Base-by-base conservation (phyloP, 2,329 filamentous ascomycete genomes). In the Aureobasidium sp. region DNA sequence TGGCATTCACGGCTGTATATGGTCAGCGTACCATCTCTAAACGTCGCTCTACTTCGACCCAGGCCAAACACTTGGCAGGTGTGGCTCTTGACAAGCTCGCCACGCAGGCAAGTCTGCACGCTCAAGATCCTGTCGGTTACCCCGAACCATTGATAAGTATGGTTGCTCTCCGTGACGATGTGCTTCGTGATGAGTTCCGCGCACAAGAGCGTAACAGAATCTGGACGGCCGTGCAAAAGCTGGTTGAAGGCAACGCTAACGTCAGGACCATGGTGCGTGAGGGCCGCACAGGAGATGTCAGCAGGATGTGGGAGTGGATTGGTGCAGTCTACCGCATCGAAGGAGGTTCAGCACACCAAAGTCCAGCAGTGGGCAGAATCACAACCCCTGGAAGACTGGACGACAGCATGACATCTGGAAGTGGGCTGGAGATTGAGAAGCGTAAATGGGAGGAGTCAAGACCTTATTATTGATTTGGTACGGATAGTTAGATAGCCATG, bases 201-300 rank as follows among this genome's bases (percentile, higher is more conserved):
- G 80, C 92, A 21, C 79, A 81, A 9, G 84, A 91, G 67, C 82
- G 94, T 38, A 88, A 94, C 69, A 83, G 84, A 60, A 78, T 99
- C 54, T 99, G 95, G 94, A 81, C 85, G 64, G 84, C 84, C 53
- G 94, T 99, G 21, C 83, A 85, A 66, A 83, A 80, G 55, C 87
- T 97, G 57, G 92, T 99, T 0, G 94, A 99, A 74, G 86, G 86
- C 73, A 99, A 99, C 72, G 88, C 89, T 62, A 99, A 99, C 69
- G 88, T 99, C 17, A 83, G 94, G 43, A 89, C 75, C 74, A 92
- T 81, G 76, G 91, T 78, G 77, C 88, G 81, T 74, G 83, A 84
- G 66, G 81, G 65, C 71, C 77, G 79, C 21, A 75, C 68, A 33
- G 78, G 78, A 1, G 78, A 80, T 67, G 81, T 86, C 54, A 80